Evolutionary conservation across 306 rosid genomes (phyloP).

Genomic region (Arachis hypogaea): DNA sequence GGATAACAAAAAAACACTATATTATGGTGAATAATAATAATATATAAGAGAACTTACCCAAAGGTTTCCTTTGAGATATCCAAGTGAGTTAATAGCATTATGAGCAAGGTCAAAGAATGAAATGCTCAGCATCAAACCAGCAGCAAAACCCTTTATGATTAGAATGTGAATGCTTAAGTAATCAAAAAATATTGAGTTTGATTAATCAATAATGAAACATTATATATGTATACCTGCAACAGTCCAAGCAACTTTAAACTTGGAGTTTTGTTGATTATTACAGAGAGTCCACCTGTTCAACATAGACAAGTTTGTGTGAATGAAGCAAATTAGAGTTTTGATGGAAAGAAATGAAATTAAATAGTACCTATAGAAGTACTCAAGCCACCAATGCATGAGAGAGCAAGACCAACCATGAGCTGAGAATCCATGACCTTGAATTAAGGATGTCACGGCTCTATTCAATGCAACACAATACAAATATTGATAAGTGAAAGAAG

Average conservation of each 20-base stretch:
- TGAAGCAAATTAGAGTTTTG: too few species aligned
- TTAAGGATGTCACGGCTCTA: too few species aligned
- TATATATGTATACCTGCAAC: conserved; percentile 55
- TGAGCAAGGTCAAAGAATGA: conserved; percentile 97
- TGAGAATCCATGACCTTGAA: conserved; percentile 73
- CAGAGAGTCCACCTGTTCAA: conserved; percentile 83
- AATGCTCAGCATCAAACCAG: conserved; percentile 94
- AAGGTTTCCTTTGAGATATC: conserved; percentile 85
- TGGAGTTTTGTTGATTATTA: conserved; percentile 76
- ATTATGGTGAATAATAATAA: too few species aligned
- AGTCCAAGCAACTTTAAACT: conserved; percentile 93
- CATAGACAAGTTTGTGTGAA: conserved; percentile 33
- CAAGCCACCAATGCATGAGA: conserved; percentile 85
- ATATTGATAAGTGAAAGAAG: not conserved
- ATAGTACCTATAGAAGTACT: conserved; percentile 84
- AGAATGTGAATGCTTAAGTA: not conserved
- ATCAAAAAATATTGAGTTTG: not conserved
- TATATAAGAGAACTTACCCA: conserved; percentile 63
- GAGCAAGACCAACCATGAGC: conserved; percentile 72
- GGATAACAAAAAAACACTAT: too few species aligned
- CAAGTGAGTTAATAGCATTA: conserved; percentile 88
- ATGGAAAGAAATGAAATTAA: too few species aligned
- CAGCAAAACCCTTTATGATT: conserved; percentile 79
- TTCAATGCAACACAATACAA: too few species aligned
- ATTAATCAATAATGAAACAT: not conserved